Evolutionary conservation across 495 filamentous ascomycete genomes (phyloP), one percentile per base, ranked within the genome.

Genomic region (Glonium stellatum): DNA sequence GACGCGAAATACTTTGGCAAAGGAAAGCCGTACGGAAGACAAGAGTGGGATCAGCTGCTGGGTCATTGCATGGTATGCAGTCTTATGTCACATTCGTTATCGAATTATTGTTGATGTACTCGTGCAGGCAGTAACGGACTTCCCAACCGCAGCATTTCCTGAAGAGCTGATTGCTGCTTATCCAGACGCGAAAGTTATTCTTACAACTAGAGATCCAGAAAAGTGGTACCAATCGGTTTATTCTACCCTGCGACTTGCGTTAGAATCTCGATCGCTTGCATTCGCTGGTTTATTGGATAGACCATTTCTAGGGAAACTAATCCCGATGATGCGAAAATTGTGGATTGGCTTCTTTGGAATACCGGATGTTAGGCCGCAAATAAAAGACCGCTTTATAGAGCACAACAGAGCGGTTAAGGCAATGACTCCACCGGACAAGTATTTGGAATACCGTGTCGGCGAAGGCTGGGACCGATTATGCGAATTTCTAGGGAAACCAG

Each of bases 381-480:
- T 39, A 8, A 15, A 8, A 39, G 36, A 39, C 36, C 8, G 8
- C 8, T 39, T 39, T 15, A 15, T 39, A 19, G 22, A 57, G 53
- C 59, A 68, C 34, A 59, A 66, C 34, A 52, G 46, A 10, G 55
- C 46, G 1, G 55, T 69, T 22, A 22, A 54, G 35, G 60, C 35
- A 12, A 15, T n/a, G 18, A 60, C 58, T 25, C 46, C 52, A 39
- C 41, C 54, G 35, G 41, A 57, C 46, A 54, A 37, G 48, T 27
- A 66, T 57, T 35, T 69, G 31, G 60, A 63, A 54, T 64, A 60
- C 37, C 27, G 56, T 34, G 25, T 69, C 9, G 56, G 60, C 1
- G 47, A 27, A 39, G 66, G 63, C 3, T 69, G 66, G 66, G 53
- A 46, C n/a, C 63, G 59, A 31, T 47, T 69, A 18, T 69, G 66